phyloP scores from a whole-genome alignment of 208 protist species.

The Borovskyia barvae region DNA sequence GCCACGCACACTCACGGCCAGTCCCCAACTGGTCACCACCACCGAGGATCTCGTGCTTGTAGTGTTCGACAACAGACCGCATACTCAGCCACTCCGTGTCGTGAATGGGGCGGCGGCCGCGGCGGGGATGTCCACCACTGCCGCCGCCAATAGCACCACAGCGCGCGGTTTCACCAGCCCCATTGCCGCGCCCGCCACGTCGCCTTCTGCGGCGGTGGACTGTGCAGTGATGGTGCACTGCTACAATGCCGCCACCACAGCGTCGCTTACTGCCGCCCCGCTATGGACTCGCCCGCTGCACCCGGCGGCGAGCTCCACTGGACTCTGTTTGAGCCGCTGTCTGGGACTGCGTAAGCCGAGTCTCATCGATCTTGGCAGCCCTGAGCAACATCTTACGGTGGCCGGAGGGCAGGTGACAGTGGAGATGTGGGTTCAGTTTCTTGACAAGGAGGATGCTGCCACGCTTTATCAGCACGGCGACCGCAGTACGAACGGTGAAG shows the following conservation, averaged over 20 bases:
- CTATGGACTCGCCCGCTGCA: constrained; percentile 33
- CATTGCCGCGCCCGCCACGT: neutral
- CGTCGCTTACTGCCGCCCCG: constrained; percentile 28
- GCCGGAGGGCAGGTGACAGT: constrained; percentile 80
- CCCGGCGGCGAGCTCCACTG: constrained; percentile 19
- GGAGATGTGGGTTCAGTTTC: constrained; percentile 84
- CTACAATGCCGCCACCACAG: constrained; percentile 18
- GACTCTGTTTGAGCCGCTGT: constrained; percentile 34
- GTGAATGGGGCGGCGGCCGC: constrained; percentile 25
- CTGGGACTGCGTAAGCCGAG: constrained; percentile 69
- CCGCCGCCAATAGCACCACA: constrained; percentile 1
- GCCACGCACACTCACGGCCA: constrained; percentile 16
- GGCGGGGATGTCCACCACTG: constrained; percentile 14
- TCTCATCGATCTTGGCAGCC: constrained; percentile 73
- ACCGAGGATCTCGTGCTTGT: constrained; percentile 49
- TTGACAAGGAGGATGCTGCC: constrained; percentile 68
- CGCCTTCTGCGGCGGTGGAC: neutral
- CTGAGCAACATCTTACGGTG: constrained; percentile 54
- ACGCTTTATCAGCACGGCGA: constrained; percentile 92
- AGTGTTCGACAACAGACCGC: constrained; percentile 32
- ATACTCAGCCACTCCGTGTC: constrained; percentile 2
- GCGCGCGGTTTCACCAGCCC: neutral
- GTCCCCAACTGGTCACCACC: constrained; percentile 44
- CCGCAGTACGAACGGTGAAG: constrained; percentile 80
- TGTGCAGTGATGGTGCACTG: constrained; percentile 38